phyloP scores from a whole-genome alignment of 2,329 filamentous ascomycete genomes.

The Aspergillus fumigatus region DNA sequence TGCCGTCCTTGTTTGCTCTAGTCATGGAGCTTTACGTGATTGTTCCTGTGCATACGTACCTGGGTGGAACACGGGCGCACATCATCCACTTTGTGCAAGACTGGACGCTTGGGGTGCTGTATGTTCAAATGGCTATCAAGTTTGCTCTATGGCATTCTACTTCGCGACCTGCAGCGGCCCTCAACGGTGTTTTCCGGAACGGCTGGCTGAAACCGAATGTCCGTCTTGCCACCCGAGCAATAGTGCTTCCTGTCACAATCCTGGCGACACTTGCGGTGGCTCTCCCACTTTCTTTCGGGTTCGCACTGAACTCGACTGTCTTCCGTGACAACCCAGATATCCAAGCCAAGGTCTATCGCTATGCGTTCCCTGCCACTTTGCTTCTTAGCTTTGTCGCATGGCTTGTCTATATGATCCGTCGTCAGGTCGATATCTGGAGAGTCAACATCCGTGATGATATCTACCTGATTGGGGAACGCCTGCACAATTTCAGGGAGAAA shows the following conservation, averaged over 20 bases:
- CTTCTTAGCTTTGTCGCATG: constrained; percentile 51
- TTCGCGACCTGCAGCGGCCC: constrained; percentile 67
- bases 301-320: constrained; percentile 43
- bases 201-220: constrained; percentile 79
- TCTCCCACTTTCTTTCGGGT: constrained; percentile 59
- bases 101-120: constrained; percentile 89
- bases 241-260: constrained; percentile 70
- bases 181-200: constrained; percentile 66
- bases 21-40: constrained; percentile 85
- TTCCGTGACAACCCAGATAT: constrained; percentile 30
- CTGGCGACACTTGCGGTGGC: constrained; percentile 60
- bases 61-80: constrained; percentile 38
- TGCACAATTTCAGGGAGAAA: constrained; percentile 85
- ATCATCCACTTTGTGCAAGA: constrained; percentile 79
- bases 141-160: constrained; percentile 64
- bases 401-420: constrained; percentile 32
- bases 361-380: constrained; percentile 67
- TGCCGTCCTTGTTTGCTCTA: constrained; percentile 74
- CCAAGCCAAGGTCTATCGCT: constrained; percentile 52
- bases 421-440: constrained; percentile 70
- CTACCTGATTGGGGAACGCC: constrained; percentile 86
- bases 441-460: constrained; percentile 85
- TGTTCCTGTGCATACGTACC: constrained; percentile 78
- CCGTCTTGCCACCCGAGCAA: constrained; percentile 72
- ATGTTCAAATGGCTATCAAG: constrained; percentile 73